Evolutionary conservation across 2,329 filamentous ascomycete genomes (phyloP), one percentile per base, ranked within the genome.

Genomic region (Talaromyces albobiverticillius): DNA sequence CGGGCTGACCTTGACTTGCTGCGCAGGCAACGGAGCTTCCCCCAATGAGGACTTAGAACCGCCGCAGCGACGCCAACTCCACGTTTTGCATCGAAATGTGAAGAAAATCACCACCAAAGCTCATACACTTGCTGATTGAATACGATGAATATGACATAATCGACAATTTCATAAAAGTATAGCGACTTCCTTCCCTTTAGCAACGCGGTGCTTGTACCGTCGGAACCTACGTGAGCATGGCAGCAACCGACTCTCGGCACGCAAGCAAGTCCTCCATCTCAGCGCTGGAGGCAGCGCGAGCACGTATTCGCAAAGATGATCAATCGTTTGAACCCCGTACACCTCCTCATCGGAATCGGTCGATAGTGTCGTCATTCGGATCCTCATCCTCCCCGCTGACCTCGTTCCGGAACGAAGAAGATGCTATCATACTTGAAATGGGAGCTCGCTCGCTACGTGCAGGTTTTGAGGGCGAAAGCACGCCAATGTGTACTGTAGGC

Each of bases 381-480:
- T 55, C 53, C 43, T 82, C 79, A 60, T 81, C 80, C 26, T 85
- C 83, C 4, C 81, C 83, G 2, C 76, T 79, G 43, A 76, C 76
- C 29, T 76, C 76, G 22, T 83, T 81, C 58, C 82, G 84, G 46
- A 79, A 84, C 54, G 91, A 96, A 63, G 94, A 99, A 65, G 94
- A 96, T 61, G 79, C 87, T 6, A 73, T 96, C 4, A 81, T 99
- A 40, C 78, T 96, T 49, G 91, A 97, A 68, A 70, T 97, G 32
- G 92, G 91, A 1, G 82, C 89, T 9, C 83, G 93, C 20, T 87
- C 85, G 70, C 71, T 97, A 23, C 84, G 88, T 42, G 86, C 88
- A 9, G 94, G 94, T 0, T 94, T 96, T 67, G 89, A 92, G 5
- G 92, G 92, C 49, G 92, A 96, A 69, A 82, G 85, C 41, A 74